Evolutionary conservation across 352 stramenopile genomes (phyloP).

Genomic region (Phytophthora idaei): DNA sequence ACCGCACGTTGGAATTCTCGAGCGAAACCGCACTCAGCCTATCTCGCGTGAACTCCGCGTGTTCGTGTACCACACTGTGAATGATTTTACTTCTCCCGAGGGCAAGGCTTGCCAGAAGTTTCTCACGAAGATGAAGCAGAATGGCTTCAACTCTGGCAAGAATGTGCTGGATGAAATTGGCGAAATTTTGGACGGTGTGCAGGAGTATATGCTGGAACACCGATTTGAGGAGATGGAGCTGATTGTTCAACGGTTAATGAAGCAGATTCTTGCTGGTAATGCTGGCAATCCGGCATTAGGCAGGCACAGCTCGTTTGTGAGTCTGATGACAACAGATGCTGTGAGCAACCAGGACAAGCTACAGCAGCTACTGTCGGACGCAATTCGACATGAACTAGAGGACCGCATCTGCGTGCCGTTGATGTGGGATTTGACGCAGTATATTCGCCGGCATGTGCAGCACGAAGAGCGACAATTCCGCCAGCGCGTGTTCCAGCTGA

Average conservation of each 20-base stretch:
- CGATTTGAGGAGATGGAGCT: constrained; percentile 79
- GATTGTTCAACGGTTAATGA: constrained; percentile 68
- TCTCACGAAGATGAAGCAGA: constrained; percentile 59
- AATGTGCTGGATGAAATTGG: constrained; percentile 77
- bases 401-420: constrained; percentile 82
- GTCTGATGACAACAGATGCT: constrained; percentile 58
- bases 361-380: constrained; percentile 78
- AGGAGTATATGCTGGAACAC: constrained; percentile 89
- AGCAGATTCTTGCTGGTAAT: constrained; percentile 36
- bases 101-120: constrained; percentile 84
- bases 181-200: constrained; percentile 79
- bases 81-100: constrained; percentile 76
- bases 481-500: constrained; percentile 65
- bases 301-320: constrained; percentile 75
- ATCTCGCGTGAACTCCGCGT: constrained; percentile 77
- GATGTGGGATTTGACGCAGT: constrained; percentile 60
- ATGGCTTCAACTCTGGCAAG: constrained; percentile 47
- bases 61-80: constrained; percentile 83
- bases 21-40: constrained; percentile 82
- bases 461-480: constrained; percentile 82
- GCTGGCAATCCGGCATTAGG: constrained; percentile 21
- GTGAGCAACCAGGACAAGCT: constrained; percentile 77
- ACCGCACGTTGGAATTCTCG: constrained; percentile 67
- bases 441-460: constrained; percentile 53
- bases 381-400: constrained; percentile 84